Base-by-base conservation (phyloP, 2,329 filamentous ascomycete species). In the Cryphonectria nitschkei region DNA sequence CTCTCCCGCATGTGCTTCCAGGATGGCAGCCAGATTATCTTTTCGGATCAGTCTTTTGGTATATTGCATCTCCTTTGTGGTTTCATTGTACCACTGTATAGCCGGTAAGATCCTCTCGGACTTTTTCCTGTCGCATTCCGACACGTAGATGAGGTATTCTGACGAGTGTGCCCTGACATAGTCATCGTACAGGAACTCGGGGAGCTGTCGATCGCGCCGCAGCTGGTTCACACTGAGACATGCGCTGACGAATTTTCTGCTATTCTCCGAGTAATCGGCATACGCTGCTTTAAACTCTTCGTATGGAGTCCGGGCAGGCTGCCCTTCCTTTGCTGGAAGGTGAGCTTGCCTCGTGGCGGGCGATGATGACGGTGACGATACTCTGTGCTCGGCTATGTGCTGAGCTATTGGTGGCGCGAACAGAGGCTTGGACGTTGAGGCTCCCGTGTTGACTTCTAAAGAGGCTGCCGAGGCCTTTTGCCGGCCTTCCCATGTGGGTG, bases 1-100 rank as follows among this genome's bases (percentile, higher is more conserved):
- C 50, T 78, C 78, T 3, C 74, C 71, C 3, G 77, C 75, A 67
- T 80, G 78, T 32, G 73, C 72, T 8, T 75, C 72, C 5, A 80
- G 72, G 37, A 77, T 74, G 1, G 70, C 73, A 46, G 76, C 64
- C 8, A 81, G 68, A 43, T 79, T 80, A 26, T 76, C 72, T 43
- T 73, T 76, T 1, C 76, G 79, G 26, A 80, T 72, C 37, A 80
- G 70, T n/a, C 76, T 73, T 6, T 73, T 75, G 5, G 74, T 75
- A 64, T 73, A 80, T 29, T 75, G 6, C 13, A 76, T 74, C 16
- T 79, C 74, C 22, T 79, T 77, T 9, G 78, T 78, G 41, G 75
- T 77, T 13, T 76, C 73, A 60, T 79, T 80, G 52, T 80, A 81
- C 79, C 79, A 81, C 13, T 77, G 75, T 41, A 79, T 76, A 22